phyloP scores from a whole-genome alignment of 2,329 filamentous ascomycete genomes.

The Penicillium aurantiogriseum region DNA sequence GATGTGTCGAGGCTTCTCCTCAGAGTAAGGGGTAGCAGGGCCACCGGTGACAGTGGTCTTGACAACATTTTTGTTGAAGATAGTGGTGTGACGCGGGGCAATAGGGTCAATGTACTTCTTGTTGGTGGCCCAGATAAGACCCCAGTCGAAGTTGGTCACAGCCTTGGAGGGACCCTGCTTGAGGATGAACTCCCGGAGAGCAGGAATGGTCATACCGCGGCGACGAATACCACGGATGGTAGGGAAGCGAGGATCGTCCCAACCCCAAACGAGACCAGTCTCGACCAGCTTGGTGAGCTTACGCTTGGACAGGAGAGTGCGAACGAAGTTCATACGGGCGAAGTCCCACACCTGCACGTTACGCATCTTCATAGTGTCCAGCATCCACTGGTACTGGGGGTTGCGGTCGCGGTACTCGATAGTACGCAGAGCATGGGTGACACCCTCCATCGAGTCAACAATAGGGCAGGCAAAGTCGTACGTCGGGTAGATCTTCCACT shows the following conservation, averaged over 20 bases:
- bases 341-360: constrained; percentile 53
- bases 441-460: constrained; percentile 61
- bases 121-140: constrained; percentile 57
- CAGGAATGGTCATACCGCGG: constrained; percentile 51
- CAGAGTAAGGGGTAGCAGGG: constrained; percentile 60
- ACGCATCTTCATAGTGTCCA: constrained; percentile 48
- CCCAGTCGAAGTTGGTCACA: constrained; percentile 52
- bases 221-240: constrained; percentile 52
- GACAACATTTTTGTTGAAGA: constrained; percentile 69
- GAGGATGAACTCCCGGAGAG: constrained; percentile 51
- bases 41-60: constrained; percentile 67
- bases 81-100: constrained; percentile 70
- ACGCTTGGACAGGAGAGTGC: constrained; percentile 51
- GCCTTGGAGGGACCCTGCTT: constrained; percentile 52
- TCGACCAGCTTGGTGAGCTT: constrained; percentile 54
- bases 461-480: constrained; percentile 67
- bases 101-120: constrained; percentile 80
- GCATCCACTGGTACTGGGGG: constrained; percentile 53
- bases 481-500: constrained; percentile 67
- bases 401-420: constrained; percentile 59
- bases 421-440: constrained; percentile 64
- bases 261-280: constrained; percentile 49
- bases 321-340: constrained; percentile 53
- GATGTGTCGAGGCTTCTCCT: constrained; percentile 80
- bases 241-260: constrained; percentile 53